Evolutionary conservation across 768 basidiomycete genomes (phyloP).

Genomic region (Mycena filopes): DNA sequence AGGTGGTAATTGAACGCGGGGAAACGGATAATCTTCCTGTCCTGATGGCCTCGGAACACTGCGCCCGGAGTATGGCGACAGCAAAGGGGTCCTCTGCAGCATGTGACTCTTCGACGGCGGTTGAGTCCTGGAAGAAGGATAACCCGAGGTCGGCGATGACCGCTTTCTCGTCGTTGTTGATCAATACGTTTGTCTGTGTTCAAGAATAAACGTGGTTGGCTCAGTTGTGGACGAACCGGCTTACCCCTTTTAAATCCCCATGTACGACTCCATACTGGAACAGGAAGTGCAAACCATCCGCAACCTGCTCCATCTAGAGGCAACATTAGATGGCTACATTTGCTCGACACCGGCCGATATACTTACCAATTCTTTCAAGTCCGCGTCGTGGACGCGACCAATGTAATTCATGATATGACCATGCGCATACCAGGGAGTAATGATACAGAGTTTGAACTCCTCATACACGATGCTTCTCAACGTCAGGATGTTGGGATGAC

Average conservation of each 20-base stretch:
- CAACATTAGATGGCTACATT: neutral
- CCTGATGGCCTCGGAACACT: neutral
- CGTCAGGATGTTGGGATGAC: conserved; percentile 36
- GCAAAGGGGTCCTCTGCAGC: conserved; percentile 1
- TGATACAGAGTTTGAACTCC: conserved; percentile 32
- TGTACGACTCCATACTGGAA: conserved; percentile 45
- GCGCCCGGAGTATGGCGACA: neutral
- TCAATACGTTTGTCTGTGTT: conserved; percentile 12
- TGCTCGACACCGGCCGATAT: too few relatives aligned
- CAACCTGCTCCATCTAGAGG: conserved; percentile 40
- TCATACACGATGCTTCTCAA: conserved; percentile 36
- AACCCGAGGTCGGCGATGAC: conserved; percentile 15
- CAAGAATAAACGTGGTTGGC: neutral
- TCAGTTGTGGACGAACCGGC: neutral
- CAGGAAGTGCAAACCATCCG: conserved; percentile 41
- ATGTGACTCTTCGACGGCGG: neutral
- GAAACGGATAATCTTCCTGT: neutral
- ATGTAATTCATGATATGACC: conserved; percentile 38
- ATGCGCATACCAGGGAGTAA: conserved; percentile 43
- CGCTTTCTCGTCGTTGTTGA: conserved; percentile 12
- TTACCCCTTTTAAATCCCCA: conserved; percentile 52
- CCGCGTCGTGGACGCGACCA: neutral
- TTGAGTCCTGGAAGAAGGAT: conserved; percentile 8
- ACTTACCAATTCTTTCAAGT: conserved; percentile 12
- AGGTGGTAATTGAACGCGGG: neutral